Evolutionary conservation across 331 rosid genomes (phyloP).

Genomic region (Malus hybrid): DNA sequence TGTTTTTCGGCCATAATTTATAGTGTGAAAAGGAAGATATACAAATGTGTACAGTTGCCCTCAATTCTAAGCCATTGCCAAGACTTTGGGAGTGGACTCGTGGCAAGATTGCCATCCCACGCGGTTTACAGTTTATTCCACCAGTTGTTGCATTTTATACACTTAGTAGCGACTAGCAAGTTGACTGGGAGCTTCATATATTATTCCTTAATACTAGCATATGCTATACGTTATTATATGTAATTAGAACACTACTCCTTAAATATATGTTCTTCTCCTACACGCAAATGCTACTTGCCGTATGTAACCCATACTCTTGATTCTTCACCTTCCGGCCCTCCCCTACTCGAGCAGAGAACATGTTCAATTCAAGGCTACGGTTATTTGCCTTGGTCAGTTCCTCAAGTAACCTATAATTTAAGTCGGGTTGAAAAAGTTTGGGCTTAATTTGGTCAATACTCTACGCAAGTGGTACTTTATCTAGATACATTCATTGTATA

Average conservation of each 20-base stretch:
- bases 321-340: background rate
- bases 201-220: background rate
- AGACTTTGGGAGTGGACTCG: too few relatives aligned
- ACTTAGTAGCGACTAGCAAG: background rate
- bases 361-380: background rate
- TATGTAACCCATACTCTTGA: background rate
- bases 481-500: background rate
- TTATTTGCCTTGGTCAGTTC: background rate
- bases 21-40: too few relatives aligned
- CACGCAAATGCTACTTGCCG: constrained; percentile 15
- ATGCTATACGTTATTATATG: background rate
- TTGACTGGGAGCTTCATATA: background rate
- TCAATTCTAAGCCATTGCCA: too few relatives aligned
- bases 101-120: too few relatives aligned
- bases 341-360: background rate
- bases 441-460: background rate
- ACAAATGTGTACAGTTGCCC: background rate
- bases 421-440: background rate
- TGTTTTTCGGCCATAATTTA: too few relatives aligned
- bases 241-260: too few relatives aligned
- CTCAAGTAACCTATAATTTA: background rate
- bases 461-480: background rate
- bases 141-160: background rate
- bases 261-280: background rate
- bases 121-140: too few relatives aligned